Conservation (phyloP, 768 basidiomycete species). For the Trametes punicea region DNA sequence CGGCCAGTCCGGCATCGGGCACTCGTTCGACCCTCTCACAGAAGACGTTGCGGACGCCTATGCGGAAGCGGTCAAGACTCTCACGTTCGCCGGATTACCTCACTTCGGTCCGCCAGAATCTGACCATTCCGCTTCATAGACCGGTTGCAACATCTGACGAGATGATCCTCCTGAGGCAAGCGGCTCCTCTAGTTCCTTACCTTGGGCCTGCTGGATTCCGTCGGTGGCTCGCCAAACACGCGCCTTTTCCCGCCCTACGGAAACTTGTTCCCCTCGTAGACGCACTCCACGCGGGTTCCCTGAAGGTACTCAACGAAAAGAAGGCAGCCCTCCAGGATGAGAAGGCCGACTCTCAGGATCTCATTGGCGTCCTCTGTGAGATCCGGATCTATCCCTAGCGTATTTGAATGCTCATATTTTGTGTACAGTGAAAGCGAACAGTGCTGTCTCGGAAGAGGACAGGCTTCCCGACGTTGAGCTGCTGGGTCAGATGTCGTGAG, state of each 20-base stretch:
- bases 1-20: slow-evolving; percentile 27
- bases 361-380: slow-evolving; percentile 45
- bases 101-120: neutral
- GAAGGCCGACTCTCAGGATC: slow-evolving; percentile 38
- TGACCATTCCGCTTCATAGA: neutral
- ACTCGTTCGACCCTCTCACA: slow-evolving; percentile 26
- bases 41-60: slow-evolving; percentile 21
- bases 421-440: slow-evolving; percentile 39
- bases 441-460: slow-evolving; percentile 28
- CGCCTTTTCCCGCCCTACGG: slow-evolving; percentile 34
- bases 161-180: slow-evolving; percentile 12
- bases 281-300: slow-evolving; percentile 34
- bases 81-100: slow-evolving; percentile 19
- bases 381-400: neutral
- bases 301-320: slow-evolving; percentile 37
- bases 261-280: slow-evolving; percentile 35
- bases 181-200: slow-evolving; percentile 16
- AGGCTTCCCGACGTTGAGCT: slow-evolving; percentile 34
- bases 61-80: slow-evolving; percentile 24
- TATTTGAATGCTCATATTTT: neutral
- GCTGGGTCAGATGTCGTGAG: slow-evolving; percentile 36
- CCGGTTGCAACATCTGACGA: neutral
- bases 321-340: slow-evolving; percentile 34
- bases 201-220: slow-evolving; percentile 29
- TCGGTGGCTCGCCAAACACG: slow-evolving; percentile 31